A percentile compares a stretch with the other conserved stretches of the same genome.
Evolutionary conservation across 352 stramenopile genomes (phyloP).

Genomic region (Elongisporangium undulatum): DNA sequence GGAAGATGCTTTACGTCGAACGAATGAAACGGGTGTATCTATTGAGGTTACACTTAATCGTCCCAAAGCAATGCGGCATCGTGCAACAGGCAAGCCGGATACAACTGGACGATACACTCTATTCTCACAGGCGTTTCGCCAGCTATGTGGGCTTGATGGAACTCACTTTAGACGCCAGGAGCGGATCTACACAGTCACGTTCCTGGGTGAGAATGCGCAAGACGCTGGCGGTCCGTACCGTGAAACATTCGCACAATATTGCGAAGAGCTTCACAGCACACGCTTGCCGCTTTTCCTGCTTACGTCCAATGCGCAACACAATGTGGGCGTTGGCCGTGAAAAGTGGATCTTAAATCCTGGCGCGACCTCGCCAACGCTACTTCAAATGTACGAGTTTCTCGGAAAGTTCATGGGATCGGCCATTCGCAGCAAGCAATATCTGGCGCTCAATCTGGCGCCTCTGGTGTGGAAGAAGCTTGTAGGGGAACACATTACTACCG

Average conservation of each 20-base stretch:
- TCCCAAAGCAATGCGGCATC: constrained; percentile 80
- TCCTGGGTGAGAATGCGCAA: constrained; percentile 83
- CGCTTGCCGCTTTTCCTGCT: constrained; percentile 88
- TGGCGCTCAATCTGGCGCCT: constrained; percentile 81
- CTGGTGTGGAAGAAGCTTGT: constrained; percentile 91
- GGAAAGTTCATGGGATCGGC: constrained; percentile 89
- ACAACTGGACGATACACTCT: constrained; percentile 57
- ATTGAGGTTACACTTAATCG: constrained; percentile 81
- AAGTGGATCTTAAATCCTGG: constrained; percentile 89
- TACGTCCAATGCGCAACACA: constrained; percentile 86
- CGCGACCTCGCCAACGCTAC: constrained; percentile 30
- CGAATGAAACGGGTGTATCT: constrained; percentile 27
- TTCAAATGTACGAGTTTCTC: constrained; percentile 90
- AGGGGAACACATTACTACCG: constrained; percentile 52
- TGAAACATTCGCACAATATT: constrained; percentile 83
- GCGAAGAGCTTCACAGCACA: constrained; percentile 69
- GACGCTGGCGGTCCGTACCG: constrained; percentile 85
- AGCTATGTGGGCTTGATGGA: constrained; percentile 61
- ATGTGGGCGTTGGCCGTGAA: constrained; percentile 84
- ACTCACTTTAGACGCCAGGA: constrained; percentile 58
- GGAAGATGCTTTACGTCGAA: constrained; percentile 61
- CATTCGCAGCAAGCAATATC: constrained; percentile 85
- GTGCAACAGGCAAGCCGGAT: constrained; percentile 49
- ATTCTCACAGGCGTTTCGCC: constrained; percentile 84
- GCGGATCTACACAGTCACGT: constrained; percentile 82